Evolutionary conservation across 1,284 basidiomycete genomes (phyloP).

Genomic region (Marasmius oreades): DNA sequence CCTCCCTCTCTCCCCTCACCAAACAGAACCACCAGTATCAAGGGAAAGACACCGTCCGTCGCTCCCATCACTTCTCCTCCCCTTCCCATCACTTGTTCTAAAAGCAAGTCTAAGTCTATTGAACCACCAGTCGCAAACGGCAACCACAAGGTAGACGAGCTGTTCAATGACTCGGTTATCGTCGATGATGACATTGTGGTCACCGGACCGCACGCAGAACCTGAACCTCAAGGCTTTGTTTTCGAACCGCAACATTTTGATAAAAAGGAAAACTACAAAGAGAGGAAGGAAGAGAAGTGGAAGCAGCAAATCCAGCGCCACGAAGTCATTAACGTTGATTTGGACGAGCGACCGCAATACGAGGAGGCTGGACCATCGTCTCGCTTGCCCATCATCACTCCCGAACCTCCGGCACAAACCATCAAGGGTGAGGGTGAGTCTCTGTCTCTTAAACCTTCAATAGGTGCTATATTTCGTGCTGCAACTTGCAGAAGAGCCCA

Average conservation of each 20-base stretch:
- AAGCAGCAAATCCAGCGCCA: background rate
- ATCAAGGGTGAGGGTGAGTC: no score
- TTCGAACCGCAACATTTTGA: background rate
- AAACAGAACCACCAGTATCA: background rate
- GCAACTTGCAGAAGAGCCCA: no score
- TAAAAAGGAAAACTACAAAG: background rate
- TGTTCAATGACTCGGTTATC: slow-evolving; percentile 1
- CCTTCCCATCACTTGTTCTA: background rate
- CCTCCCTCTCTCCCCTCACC: background rate
- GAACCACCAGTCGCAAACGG: background rate
- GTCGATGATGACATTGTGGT: background rate
- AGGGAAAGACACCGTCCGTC: background rate
- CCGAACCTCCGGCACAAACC: no score
- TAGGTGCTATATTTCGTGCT: background rate
- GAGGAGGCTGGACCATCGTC: background rate
- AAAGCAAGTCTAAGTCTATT: background rate
- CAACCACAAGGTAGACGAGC: background rate
- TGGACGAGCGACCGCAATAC: background rate
- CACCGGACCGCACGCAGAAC: background rate
- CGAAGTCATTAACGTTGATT: background rate
- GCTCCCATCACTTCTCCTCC: background rate
- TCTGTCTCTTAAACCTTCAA: background rate
- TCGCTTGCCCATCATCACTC: background rate
- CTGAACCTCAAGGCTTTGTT: background rate
- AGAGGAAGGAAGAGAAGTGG: background rate